Conservation (phyloP, 75 land plant genomes). For the Picea sitchensis region DNA sequence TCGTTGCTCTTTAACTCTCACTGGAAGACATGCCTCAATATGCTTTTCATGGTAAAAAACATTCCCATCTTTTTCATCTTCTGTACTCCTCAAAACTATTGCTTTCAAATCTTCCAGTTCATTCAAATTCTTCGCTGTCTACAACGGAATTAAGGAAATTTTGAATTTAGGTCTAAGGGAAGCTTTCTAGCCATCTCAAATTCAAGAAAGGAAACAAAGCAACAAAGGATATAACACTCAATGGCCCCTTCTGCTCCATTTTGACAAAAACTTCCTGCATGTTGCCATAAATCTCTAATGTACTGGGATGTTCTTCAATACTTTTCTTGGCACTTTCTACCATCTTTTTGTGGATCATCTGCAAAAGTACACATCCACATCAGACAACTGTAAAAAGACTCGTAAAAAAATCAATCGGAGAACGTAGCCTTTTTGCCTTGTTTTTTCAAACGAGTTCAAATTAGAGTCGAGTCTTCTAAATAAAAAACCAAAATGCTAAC, state of each 20-base stretch:
- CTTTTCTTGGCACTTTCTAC: slow-evolving; percentile 62
- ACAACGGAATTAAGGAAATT: neutral
- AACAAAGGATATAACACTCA: slow-evolving; percentile 14
- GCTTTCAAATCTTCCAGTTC: slow-evolving; percentile 61
- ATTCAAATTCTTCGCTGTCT: slow-evolving; percentile 19
- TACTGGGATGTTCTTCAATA: slow-evolving; percentile 52
- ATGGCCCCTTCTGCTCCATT: slow-evolving; percentile 40
- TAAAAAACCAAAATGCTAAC: too few relatives aligned
- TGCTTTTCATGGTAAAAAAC: slow-evolving; percentile 81
- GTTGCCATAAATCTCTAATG: slow-evolving; percentile 54
- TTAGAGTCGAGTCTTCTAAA: neutral
- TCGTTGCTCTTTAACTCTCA: slow-evolving; percentile 94
- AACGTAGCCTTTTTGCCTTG: neutral
- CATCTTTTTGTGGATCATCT: slow-evolving; percentile 80
- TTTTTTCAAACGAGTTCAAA: neutral
- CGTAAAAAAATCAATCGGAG: neutral
- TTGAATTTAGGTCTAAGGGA: neutral
- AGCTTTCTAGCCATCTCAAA: neutral
- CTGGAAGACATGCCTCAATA: slow-evolving; percentile 76
- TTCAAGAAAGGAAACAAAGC: neutral
- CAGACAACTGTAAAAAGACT: slow-evolving; percentile 2
- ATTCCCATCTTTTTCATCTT: slow-evolving; percentile 15
- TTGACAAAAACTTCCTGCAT: slow-evolving; percentile 72
- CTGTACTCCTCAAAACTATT: slow-evolving; percentile 34
- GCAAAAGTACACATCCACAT: neutral